These are phyloP conservation scores for Aspergillus sp. DNA, from an alignment of 2,329 filamentous ascomycete genomes.

Conservation along the genomic window DNA sequence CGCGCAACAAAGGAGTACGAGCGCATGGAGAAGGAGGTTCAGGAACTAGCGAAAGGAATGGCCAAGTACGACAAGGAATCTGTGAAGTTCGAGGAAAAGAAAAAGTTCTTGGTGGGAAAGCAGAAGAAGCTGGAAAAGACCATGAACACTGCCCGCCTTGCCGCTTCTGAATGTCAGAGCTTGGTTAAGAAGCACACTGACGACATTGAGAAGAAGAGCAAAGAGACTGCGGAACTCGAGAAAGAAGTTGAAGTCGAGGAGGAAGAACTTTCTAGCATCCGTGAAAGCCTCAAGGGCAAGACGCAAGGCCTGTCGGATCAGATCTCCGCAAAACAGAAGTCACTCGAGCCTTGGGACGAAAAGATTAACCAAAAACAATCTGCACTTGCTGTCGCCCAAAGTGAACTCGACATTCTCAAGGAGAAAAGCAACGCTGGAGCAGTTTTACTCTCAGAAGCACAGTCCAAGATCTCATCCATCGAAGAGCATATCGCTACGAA, in stretches of 20 bases:
- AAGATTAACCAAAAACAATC: constrained; percentile 98
- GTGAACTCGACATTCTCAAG: constrained; percentile 86
- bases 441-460: constrained; percentile 79
- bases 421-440: constrained; percentile 89
- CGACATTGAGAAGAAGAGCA: constrained; percentile 75
- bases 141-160: constrained; percentile 75
- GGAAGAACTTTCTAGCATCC: constrained; percentile 77
- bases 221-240: constrained; percentile 78
- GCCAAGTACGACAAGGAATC: constrained; percentile 93
- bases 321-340: constrained; percentile 89
- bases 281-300: constrained; percentile 89
- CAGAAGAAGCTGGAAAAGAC: constrained; percentile 94
- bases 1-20: constrained; percentile 83
- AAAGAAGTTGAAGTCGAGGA: constrained; percentile 77
- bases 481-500: constrained; percentile 74
- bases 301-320: constrained; percentile 93
- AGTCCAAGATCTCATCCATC: constrained; percentile 76
- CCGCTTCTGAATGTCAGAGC: constrained; percentile 73
- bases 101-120: constrained; percentile 89
- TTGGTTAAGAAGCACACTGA: constrained; percentile 76
- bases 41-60: constrained; percentile 81
- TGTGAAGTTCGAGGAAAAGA: constrained; percentile 97
- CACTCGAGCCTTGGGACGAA: constrained; percentile 92
- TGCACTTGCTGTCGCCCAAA: constrained; percentile 89
- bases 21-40: constrained; percentile 77